Conservation (phyloP, 495 filamentous ascomycete genomes). For the Apodospora peruviana region DNA sequence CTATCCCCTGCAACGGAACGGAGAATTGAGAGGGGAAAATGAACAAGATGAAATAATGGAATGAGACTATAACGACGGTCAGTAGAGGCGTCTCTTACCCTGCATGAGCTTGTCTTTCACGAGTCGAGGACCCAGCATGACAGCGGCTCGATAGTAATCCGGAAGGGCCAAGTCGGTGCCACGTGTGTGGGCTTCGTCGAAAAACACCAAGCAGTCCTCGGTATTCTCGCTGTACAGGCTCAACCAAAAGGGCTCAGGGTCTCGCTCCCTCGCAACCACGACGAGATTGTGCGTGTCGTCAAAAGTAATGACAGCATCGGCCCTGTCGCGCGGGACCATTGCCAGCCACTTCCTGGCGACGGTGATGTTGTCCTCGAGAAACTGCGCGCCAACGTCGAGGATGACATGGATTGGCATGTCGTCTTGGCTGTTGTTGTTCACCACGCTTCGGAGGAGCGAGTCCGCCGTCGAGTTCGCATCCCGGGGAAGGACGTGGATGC, state of each 20-base stretch:
- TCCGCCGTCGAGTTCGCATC: conserved; percentile 29
- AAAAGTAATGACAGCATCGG: conserved; percentile 51
- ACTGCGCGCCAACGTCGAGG: conserved; percentile 70
- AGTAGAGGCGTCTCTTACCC: no score
- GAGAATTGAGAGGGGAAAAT: no score
- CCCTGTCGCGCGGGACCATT: conserved; percentile 8
- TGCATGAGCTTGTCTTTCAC: conserved; percentile 72
- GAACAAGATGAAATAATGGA: no score
- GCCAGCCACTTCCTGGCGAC: conserved; percentile 48
- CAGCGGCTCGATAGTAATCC: conserved; percentile 51
- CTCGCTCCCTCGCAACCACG: conserved; percentile 39
- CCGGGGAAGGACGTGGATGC: conserved; percentile 23
- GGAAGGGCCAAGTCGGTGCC: conserved; percentile 70
- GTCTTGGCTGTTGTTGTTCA: conserved; percentile 32
- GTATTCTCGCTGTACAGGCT: conserved; percentile 59
- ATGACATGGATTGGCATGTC: conserved; percentile 50
- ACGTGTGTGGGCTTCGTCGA: conserved; percentile 72
- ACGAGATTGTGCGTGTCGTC: conserved; percentile 44
- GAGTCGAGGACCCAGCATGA: conserved; percentile 62
- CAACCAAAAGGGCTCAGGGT: conserved; percentile 43
- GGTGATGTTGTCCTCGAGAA: conserved; percentile 56
- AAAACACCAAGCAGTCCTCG: conserved; percentile 60
- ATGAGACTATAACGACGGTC: no score
- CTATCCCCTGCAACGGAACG: no score
- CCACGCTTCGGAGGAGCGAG: conserved; percentile 44